Conservation (phyloP, 2,329 filamentous ascomycete genomes). For the Trichoderma endophyticum region DNA sequence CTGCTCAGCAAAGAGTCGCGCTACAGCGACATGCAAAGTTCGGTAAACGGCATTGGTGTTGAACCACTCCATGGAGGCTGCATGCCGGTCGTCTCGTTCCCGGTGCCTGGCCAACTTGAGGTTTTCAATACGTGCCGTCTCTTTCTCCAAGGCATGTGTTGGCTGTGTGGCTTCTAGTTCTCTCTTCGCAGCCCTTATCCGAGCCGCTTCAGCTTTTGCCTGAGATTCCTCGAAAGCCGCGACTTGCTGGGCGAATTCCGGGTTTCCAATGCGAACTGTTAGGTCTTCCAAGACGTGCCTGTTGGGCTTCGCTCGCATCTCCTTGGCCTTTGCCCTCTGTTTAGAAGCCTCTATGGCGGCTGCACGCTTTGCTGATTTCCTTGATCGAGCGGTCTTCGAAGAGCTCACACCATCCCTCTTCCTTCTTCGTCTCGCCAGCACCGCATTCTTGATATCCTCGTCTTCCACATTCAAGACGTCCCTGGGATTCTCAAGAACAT, state of each 20-base stretch:
- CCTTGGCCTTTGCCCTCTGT: background rate
- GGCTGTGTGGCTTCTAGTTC: background rate
- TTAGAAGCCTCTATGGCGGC: background rate
- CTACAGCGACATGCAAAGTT: constrained; percentile 50
- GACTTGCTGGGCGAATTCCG: background rate
- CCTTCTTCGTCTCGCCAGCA: background rate
- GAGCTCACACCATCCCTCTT: background rate
- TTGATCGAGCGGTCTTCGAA: background rate
- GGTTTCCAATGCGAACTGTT: background rate
- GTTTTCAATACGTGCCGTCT: background rate
- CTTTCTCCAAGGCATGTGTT: background rate
- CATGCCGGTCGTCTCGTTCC: constrained; percentile 38
- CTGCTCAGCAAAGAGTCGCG: constrained; percentile 56
- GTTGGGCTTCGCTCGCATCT: background rate
- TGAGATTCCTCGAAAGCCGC: background rate
- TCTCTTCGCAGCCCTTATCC: background rate
- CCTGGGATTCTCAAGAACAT: constrained; percentile 37
- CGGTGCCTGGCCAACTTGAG: constrained; percentile 26
- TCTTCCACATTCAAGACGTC: constrained; percentile 41
- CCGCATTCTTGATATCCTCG: constrained; percentile 21
- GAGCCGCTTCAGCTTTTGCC: background rate
- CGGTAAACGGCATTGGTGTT: constrained; percentile 45
- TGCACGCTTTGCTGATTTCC: background rate
- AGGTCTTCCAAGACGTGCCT: background rate
- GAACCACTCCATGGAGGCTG: constrained; percentile 40